Evolutionary conservation across 2,329 filamentous ascomycete genomes (phyloP), one percentile per base, ranked within the genome.

Genomic region (Penicillium sp.): DNA sequence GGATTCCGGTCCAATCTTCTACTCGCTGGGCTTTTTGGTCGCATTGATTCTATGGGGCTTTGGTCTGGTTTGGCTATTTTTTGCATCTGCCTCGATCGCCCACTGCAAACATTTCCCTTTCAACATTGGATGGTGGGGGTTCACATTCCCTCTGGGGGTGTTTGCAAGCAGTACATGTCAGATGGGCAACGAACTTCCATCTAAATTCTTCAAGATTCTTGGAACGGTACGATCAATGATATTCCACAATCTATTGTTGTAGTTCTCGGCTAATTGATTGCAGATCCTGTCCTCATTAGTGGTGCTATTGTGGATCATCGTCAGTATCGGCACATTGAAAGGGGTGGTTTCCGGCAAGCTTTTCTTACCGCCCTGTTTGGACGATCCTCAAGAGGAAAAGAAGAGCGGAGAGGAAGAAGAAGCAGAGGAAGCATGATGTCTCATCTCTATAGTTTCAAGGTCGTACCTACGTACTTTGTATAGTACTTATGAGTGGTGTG

Each of bases 121-220:
- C 67, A 85, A 85, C 62, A 82, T 85, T 70, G 83, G 82, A 13
- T 84, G 82, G 82, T 85, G 81, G 82, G 80, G 79, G 2, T 84
- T 84, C 55, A 82, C 78, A 0, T 85, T 85, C 59, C 83, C 82
- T 0, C 62, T 84, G 2, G 83, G 83, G 2, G 82, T 84, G 0
- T 84, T 80, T 65, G 76, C 82, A 0, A 68, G 78, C 8, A 76
- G 69, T 53, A 75, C 74, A 3, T 70, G 71, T 35, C 66, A 71
- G 39, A 64, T 75, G 39, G 81, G 78, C 1, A 69, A 74, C 19
- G 79, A 84, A 56, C 74, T 85, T 55, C 78, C 79, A 0, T 84
- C 78, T 34, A 48, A 66, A 13, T 84, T 86, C 62, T 86, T 86
- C 61, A 71, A 74, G 30, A 74, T 85, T 0, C 61, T 85, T 1